Evolutionary conservation across 192 early-diverging fungal species (phyloP).

Genomic region (Lobosporangium transversale): DNA sequence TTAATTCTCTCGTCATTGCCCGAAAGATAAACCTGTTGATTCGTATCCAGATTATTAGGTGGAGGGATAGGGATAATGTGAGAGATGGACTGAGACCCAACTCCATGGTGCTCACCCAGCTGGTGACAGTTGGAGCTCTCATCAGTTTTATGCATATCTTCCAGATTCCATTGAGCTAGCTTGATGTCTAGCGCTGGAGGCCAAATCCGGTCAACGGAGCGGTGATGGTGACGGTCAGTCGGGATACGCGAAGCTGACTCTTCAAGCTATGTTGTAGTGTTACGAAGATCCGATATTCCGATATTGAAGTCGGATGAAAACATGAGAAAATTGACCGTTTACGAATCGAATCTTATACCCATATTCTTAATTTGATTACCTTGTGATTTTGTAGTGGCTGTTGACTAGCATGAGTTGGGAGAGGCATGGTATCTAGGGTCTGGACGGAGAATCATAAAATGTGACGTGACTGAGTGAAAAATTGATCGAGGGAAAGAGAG

Average conservation of each 20-base stretch:
- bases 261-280: not conserved
- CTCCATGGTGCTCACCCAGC: no score
- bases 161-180: slow-evolving; percentile 10
- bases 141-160: no score
- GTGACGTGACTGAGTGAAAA: no score
- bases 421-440: no score
- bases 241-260: no score
- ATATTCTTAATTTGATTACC: no score
- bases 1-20: no score
- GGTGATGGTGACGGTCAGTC: slow-evolving; percentile 12
- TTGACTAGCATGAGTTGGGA: not conserved
- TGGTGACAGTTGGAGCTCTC: no score
- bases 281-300: not conserved
- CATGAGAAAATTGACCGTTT: not conserved
- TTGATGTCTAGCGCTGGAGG: slow-evolving; percentile 23
- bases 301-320: not conserved
- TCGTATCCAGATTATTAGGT: no score
- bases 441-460: no score
- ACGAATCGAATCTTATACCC: not conserved
- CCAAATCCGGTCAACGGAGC: slow-evolving; percentile 22
- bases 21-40: not conserved
- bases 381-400: no score
- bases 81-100: not conserved
- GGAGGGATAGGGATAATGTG: not conserved
- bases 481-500: not conserved